Evolutionary conservation across 768 basidiomycete genomes (phyloP).

Genomic region (Panellus pusillus): DNA sequence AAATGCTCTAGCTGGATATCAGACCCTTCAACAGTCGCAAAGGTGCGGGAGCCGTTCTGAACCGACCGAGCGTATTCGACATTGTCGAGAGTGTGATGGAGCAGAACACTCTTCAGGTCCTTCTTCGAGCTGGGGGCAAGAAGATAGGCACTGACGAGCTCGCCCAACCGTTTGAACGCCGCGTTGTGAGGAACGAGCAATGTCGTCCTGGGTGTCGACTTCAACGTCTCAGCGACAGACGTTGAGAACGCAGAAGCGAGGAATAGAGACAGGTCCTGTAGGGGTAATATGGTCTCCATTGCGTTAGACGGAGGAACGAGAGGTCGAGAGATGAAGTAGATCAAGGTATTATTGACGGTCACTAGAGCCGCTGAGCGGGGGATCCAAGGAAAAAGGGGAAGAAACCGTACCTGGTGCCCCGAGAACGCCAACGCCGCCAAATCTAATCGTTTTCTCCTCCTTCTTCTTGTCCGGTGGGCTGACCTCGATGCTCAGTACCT

Average conservation of each 20-base stretch:
- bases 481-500: slow-evolving; percentile 73
- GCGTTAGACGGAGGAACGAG: slow-evolving; percentile 81
- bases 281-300: slow-evolving; percentile 76
- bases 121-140: slow-evolving; percentile 73
- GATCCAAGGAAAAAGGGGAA: background rate
- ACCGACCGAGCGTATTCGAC: slow-evolving; percentile 71
- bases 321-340: slow-evolving; percentile 88
- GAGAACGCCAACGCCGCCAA: slow-evolving; percentile 81
- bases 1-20: slow-evolving; percentile 69
- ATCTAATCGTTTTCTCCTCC: slow-evolving; percentile 59
- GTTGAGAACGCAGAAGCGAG: slow-evolving; percentile 89
- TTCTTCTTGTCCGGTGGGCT: slow-evolving; percentile 48
- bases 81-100: slow-evolving; percentile 81
- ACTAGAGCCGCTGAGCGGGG: slow-evolving; percentile 44
- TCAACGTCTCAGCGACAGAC: slow-evolving; percentile 69
- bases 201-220: slow-evolving; percentile 67
- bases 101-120: slow-evolving; percentile 80
- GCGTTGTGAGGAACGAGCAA: slow-evolving; percentile 85
- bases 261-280: slow-evolving; percentile 86
- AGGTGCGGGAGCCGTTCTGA: slow-evolving; percentile 66
- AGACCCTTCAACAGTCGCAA: slow-evolving; percentile 82
- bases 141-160: slow-evolving; percentile 83
- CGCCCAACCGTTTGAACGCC: slow-evolving; percentile 86
- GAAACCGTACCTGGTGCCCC: slow-evolving; percentile 67
- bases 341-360: slow-evolving; percentile 70